Percentiles rank a stretch among this genome's conserved stretches.
Evolutionary conservation across 176 grass and related monocot species (phyloP).

Genomic region (Bothriochloa decipiens): DNA sequence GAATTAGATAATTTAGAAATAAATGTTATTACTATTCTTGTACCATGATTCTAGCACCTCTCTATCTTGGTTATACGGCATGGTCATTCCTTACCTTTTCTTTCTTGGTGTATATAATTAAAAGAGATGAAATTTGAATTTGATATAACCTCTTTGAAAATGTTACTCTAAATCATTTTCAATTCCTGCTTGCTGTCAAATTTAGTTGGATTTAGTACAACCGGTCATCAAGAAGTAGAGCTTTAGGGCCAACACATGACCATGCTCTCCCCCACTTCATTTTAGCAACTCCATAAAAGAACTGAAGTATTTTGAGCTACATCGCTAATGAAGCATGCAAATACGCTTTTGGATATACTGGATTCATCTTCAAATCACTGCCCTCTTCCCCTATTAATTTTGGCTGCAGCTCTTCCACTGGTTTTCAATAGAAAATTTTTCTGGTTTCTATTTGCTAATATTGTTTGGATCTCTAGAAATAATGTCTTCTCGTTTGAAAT

Average conservation of each 20-base stretch:
- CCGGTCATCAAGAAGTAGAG: neutral
- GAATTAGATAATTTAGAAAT: neutral
- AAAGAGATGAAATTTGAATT: neutral
- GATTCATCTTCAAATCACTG: neutral
- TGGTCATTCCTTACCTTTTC: neutral
- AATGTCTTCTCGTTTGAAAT: constrained; percentile 27
- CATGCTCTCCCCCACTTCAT: neutral
- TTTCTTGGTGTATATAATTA: neutral
- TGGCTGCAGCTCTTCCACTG: neutral
- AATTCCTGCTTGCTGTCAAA: constrained; percentile 16
- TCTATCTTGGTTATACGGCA: constrained; percentile 1
- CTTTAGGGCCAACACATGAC: neutral
- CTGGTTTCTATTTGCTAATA: neutral
- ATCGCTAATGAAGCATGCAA: neutral
- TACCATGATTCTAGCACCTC: neutral
- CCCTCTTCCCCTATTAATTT: neutral
- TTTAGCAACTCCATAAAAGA: neutral
- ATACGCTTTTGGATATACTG: neutral
- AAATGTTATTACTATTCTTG: constrained; percentile 14
- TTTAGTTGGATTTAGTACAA: neutral
- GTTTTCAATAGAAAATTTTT: neutral
- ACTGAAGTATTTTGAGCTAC: neutral
- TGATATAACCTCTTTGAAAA: constrained; percentile 5
- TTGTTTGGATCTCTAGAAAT: constrained; percentile 7
- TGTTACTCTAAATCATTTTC: neutral